Percentiles rank a stretch among this genome's conserved stretches.
Evolutionary conservation across 352 stramenopile species (phyloP).

Genomic region (Paralagenidium karlingii): DNA sequence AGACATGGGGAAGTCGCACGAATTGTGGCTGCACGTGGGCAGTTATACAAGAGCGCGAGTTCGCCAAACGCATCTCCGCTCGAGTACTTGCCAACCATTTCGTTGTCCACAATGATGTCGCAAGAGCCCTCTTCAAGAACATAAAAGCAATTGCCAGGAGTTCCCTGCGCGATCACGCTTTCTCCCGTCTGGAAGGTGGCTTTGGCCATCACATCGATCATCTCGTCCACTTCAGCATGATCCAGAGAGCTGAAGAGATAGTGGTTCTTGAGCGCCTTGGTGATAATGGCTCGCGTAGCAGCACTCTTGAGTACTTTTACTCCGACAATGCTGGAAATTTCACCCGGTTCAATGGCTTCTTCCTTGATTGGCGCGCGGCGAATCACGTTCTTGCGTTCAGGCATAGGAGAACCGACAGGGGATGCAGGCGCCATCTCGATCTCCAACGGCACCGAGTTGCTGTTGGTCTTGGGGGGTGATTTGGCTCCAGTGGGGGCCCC

Average conservation of each 20-base stretch:
- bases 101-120: slow-evolving; percentile 69
- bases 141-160: slow-evolving; percentile 87
- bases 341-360: slow-evolving; percentile 49
- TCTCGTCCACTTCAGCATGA: slow-evolving; percentile 60
- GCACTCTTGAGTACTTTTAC: slow-evolving; percentile 59
- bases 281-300: slow-evolving; percentile 62
- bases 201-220: slow-evolving; percentile 78
- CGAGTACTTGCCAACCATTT: slow-evolving; percentile 69
- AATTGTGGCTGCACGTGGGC: slow-evolving; percentile 89
- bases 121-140: slow-evolving; percentile 86
- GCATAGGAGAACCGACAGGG: slow-evolving; percentile 21
- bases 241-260: slow-evolving; percentile 76
- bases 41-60: slow-evolving; percentile 96
- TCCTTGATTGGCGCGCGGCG: slow-evolving; percentile 72
- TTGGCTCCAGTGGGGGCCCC: slow-evolving; percentile 20
- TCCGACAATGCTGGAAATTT: slow-evolving; percentile 26
- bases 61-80: slow-evolving; percentile 89
- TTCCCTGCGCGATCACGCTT: slow-evolving; percentile 73
- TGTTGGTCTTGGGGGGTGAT: slow-evolving; percentile 6
- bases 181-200: slow-evolving; percentile 44
- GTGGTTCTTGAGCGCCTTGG: slow-evolving; percentile 66
- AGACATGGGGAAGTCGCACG: slow-evolving; percentile 68
- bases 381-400: slow-evolving; percentile 36
- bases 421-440: slow-evolving; percentile 9
- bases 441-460: neutral